A percentile compares a stretch with the other conserved stretches of the same genome.
Conservation (phyloP, 2,329 filamentous ascomycete species). For the Penicillium concentricum region DNA sequence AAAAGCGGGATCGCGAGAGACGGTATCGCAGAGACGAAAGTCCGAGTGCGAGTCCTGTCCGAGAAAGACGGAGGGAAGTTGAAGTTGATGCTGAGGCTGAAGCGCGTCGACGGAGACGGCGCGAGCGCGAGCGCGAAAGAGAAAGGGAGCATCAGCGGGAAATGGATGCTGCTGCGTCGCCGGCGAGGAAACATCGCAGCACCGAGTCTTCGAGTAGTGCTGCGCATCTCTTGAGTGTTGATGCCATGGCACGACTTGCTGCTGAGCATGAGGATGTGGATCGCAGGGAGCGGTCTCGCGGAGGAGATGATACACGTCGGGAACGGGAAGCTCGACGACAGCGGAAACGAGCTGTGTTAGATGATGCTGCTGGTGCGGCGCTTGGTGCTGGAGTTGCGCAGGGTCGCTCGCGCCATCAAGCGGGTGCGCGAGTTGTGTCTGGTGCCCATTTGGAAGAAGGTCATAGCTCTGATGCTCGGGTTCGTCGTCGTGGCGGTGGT, state of each 20-base stretch:
- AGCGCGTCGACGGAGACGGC: conserved; percentile 27
- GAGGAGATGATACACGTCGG: conserved; percentile 27
- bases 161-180: conserved; percentile 12
- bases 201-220: conserved; percentile 45
- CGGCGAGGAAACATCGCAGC: conserved; percentile 39
- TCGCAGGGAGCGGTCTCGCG: conserved; percentile 45
- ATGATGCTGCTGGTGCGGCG: conserved; percentile 16
- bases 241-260: conserved; percentile 66
- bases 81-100: conserved; percentile 25
- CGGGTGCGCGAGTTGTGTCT: conserved; percentile 65
- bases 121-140: conserved; percentile 20
- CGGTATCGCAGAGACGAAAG: conserved; percentile 30
- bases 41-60: conserved; percentile 24
- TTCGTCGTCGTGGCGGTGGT: conserved; percentile 42
- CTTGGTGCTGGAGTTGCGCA: conserved; percentile 20
- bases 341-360: conserved; percentile 28
- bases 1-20: conserved; percentile 33
- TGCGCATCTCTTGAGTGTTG: conserved; percentile 47
- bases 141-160: conserved; percentile 10
- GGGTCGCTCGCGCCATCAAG: conserved; percentile 42
- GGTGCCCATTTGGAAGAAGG: conserved; percentile 70
- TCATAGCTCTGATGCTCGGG: conserved; percentile 48
- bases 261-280: conserved; percentile 59
- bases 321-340: conserved; percentile 28
- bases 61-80: conserved; percentile 21